Conservation (phyloP, 208 protist genomes). For the Trypanosoma caninum region DNA sequence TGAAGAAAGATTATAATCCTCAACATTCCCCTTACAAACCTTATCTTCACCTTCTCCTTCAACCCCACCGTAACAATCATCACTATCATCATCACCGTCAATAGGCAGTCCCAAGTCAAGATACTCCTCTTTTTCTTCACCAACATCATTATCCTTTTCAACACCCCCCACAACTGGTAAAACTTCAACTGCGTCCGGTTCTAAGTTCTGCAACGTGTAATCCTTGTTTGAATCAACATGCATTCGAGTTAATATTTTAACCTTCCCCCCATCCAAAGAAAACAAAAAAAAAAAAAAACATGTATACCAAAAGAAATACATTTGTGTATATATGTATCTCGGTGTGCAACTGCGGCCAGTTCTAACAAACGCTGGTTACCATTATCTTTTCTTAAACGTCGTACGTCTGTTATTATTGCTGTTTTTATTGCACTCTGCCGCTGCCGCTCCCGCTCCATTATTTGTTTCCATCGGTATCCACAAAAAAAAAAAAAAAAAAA, state of each 20-base stretch:
- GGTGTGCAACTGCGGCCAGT: no score
- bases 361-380: no score
- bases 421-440: neutral
- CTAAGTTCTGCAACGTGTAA: no score
- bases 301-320: no score
- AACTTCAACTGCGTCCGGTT: no score
- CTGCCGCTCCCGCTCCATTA: no score
- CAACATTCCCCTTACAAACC: neutral
- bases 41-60: neutral
- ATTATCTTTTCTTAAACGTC: no score
- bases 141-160: neutral
- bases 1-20: neutral
- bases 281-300: no score
- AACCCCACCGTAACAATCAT: neutral
- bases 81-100: constrained; percentile 5
- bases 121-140: constrained; percentile 1
- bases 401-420: neutral
- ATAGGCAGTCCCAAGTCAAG: constrained; percentile 9
- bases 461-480: neutral
- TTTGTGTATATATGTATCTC: no score
- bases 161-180: neutral
- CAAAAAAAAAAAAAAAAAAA: constrained; percentile 16
- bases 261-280: no score
- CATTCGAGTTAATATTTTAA: no score
- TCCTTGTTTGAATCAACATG: no score